These are phyloP conservation scores for Trichopus zeylanicus DNA, from an alignment of 116 monocot genomes.

Conservation along the genomic window DNA sequence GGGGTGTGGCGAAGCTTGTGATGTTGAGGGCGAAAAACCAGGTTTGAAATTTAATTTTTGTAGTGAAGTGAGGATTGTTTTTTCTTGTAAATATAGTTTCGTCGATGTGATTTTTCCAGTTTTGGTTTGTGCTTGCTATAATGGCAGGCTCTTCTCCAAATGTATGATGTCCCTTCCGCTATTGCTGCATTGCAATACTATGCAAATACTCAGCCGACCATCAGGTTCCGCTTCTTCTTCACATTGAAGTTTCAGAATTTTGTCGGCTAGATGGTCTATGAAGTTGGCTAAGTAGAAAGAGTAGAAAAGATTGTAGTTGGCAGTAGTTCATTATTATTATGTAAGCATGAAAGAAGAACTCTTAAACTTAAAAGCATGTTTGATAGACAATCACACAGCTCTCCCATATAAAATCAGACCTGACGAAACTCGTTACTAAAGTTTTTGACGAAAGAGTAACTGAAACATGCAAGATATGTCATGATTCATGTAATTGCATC, in stretches of 20 bases:
- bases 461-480: no score
- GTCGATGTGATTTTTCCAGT: background rate
- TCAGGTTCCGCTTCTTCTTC: slow-evolving; percentile 32
- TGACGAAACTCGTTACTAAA: no score
- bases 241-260: background rate
- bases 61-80: background rate
- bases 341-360: no score
- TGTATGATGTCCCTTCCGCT: slow-evolving; percentile 76
- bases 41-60: slow-evolving; percentile 19
- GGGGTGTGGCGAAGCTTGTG: slow-evolving; percentile 63
- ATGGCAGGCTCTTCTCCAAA: slow-evolving; percentile 83
- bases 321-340: no score
- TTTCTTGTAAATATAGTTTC: background rate
- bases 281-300: no score
- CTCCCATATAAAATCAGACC: no score
- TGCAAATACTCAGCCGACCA: slow-evolving; percentile 59
- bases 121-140: background rate
- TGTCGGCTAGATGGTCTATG: background rate
- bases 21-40: slow-evolving; percentile 89
- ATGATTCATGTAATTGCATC: no score
- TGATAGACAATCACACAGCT: background rate
- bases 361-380: no score
- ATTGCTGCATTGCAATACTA: slow-evolving; percentile 68
- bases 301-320: no score
- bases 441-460: no score